phyloP scores from a whole-genome alignment of 768 basidiomycete genomes.

The Kwoniella bestiolae region DNA sequence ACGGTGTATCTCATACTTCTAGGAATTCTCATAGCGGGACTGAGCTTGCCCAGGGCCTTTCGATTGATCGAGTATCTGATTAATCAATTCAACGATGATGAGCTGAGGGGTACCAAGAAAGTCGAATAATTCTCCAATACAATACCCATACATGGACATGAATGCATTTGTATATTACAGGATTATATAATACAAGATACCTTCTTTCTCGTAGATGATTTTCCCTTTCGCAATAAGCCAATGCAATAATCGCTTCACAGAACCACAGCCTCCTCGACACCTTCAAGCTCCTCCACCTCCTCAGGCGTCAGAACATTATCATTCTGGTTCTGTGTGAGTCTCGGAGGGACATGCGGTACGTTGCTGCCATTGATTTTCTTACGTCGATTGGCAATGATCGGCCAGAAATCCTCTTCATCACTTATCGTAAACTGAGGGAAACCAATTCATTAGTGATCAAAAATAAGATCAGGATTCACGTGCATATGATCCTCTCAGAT shows the following conservation, averaged over 20 bases:
- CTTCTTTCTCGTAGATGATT: no score
- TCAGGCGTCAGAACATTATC: constrained; percentile 20
- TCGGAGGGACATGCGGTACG: not conserved
- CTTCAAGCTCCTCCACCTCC: constrained; percentile 39
- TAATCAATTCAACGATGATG: not conserved
- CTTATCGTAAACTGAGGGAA: constrained; percentile 25
- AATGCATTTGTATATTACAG: not conserved
- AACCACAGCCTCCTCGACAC: constrained; percentile 44
- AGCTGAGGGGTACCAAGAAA: no score
- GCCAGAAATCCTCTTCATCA: constrained; percentile 37
- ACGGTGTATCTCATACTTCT: constrained; percentile 26
- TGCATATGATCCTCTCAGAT: no score
- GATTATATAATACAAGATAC: not conserved
- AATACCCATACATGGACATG: not conserved
- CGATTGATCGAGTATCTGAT: constrained; percentile 9
- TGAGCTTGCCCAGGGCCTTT: constrained; percentile 28
- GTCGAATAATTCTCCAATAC: not conserved
- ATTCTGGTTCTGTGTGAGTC: not conserved
- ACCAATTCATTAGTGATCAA: no score
- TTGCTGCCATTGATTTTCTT: not conserved
- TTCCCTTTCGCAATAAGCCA: no score
- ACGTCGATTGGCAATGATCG: constrained; percentile 22
- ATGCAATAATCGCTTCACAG: constrained; percentile 17
- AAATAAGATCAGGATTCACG: no score
- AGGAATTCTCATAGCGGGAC: constrained; percentile 12